Percentiles rank a stretch among this genome's conserved stretches.
Conservation (phyloP, 371 early-diverging fungal genomes). For the Antonospora locustae region DNA sequence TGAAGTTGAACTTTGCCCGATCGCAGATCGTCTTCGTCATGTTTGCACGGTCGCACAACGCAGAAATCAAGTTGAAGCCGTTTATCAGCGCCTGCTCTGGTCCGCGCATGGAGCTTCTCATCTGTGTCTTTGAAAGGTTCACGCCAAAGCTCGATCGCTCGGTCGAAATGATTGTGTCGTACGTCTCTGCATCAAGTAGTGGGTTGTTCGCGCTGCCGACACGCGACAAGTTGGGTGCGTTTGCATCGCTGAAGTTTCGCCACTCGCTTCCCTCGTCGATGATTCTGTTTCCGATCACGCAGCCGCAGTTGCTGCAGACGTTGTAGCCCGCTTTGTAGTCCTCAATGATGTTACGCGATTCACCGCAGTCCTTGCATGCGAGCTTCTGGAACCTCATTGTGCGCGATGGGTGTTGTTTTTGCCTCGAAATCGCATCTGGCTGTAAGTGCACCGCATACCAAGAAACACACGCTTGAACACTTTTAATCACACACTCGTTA, state of each 20-base stretch:
- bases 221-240: slow-evolving; percentile 84
- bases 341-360: slow-evolving; percentile 73
- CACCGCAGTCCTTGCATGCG: slow-evolving; percentile 53
- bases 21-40: slow-evolving; percentile 70
- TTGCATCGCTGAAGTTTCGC: slow-evolving; percentile 80
- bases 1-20: slow-evolving; percentile 81
- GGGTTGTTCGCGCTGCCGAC: slow-evolving; percentile 75
- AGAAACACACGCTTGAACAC: no score
- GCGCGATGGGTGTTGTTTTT: no score
- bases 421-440: no score
- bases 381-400: no score
- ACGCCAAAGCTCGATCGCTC: slow-evolving; percentile 41
- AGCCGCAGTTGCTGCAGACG: slow-evolving; percentile 88
- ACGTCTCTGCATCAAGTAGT: slow-evolving; percentile 51
- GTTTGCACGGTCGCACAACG: slow-evolving; percentile 72
- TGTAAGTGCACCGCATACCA: no score
- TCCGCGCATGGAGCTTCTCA: slow-evolving; percentile 54
- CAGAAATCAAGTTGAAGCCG: slow-evolving; percentile 75
- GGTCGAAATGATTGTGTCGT: slow-evolving; percentile 54
- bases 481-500: no score
- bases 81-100: slow-evolving; percentile 67
- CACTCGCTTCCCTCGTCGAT: slow-evolving; percentile 96
- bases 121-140: slow-evolving; percentile 53
- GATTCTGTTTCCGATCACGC: slow-evolving; percentile 77
- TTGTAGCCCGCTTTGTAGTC: slow-evolving; percentile 71